Conservation (phyloP, 2,329 filamentous ascomycete genomes). For the Hypomyces rosellus region DNA sequence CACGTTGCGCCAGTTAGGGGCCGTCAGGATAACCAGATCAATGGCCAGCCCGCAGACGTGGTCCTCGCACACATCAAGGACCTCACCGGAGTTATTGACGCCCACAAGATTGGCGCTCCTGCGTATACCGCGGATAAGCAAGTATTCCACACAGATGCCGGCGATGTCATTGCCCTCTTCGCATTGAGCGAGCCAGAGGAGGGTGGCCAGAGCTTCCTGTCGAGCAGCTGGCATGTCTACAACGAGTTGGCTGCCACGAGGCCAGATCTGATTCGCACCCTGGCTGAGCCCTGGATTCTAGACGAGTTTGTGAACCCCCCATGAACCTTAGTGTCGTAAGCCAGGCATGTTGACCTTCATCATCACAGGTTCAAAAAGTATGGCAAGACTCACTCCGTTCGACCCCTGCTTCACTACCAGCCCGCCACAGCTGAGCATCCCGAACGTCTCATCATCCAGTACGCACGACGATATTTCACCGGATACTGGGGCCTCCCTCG, state of each 20-base stretch:
- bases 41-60: conserved; percentile 43
- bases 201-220: conserved; percentile 53
- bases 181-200: conserved; percentile 44
- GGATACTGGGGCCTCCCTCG: conserved; percentile 51
- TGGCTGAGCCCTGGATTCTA: conserved; percentile 43
- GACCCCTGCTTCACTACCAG: conserved; percentile 52
- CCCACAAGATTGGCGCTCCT: conserved; percentile 45
- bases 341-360: neutral
- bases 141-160: conserved; percentile 55
- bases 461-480: conserved; percentile 53
- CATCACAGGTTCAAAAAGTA: conserved; percentile 43
- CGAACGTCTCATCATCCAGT: conserved; percentile 54
- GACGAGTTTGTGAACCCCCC: conserved; percentile 32
- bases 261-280: conserved; percentile 53
- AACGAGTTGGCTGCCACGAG: conserved; percentile 53
- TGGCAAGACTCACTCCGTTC: conserved; percentile 22
- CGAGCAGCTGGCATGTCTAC: conserved; percentile 54
- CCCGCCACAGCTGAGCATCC: conserved; percentile 37
- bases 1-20: conserved; percentile 51
- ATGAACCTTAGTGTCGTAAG: too few species aligned
- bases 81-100: conserved; percentile 26
- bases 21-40: conserved; percentile 42
- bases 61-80: conserved; percentile 59
- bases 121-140: conserved; percentile 57
- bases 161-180: conserved; percentile 55